A percentile compares a stretch with the other conserved stretches of the same genome.
These are phyloP conservation scores for Naganishia randhawae DNA, from an alignment of 768 basidiomycete genomes.

Conservation along the genomic window DNA sequence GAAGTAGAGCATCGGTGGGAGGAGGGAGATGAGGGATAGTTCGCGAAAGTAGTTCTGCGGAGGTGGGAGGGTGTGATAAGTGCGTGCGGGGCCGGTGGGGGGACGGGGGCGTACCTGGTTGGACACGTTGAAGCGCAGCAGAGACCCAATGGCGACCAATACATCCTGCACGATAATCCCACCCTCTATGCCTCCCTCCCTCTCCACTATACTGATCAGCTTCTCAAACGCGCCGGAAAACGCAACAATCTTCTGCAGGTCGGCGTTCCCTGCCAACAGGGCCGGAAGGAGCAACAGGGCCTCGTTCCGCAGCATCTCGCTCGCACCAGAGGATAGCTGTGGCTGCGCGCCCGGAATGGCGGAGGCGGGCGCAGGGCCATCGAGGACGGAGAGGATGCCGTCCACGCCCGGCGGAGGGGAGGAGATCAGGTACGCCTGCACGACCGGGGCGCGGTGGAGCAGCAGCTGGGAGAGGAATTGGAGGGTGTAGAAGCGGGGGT, in stretches of 20 bases:
- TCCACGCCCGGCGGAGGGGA: slow-evolving; percentile 58
- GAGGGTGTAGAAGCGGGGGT: slow-evolving; percentile 76
- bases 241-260: slow-evolving; percentile 93
- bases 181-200: slow-evolving; percentile 88
- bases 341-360: slow-evolving; percentile 15
- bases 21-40: slow-evolving; percentile 65
- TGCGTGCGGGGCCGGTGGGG: neutral
- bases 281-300: slow-evolving; percentile 75
- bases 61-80: neutral
- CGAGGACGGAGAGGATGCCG: slow-evolving; percentile 57
- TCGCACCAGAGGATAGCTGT: slow-evolving; percentile 41
- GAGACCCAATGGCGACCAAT: slow-evolving; percentile 75
- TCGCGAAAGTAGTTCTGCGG: slow-evolving; percentile 91
- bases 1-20: slow-evolving; percentile 58
- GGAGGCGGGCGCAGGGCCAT: slow-evolving; percentile 25
- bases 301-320: slow-evolving; percentile 57
- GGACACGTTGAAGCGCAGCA: slow-evolving; percentile 86
- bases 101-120: slow-evolving; percentile 67
- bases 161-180: slow-evolving; percentile 80
- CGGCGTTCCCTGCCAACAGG: slow-evolving; percentile 76
- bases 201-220: slow-evolving; percentile 77
- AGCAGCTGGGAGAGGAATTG: slow-evolving; percentile 76
- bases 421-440: slow-evolving; percentile 89
- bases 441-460: slow-evolving; percentile 70
- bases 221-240: slow-evolving; percentile 97